Base-by-base conservation (phyloP, 768 basidiomycete species). In the Mrakia gelida region DNA sequence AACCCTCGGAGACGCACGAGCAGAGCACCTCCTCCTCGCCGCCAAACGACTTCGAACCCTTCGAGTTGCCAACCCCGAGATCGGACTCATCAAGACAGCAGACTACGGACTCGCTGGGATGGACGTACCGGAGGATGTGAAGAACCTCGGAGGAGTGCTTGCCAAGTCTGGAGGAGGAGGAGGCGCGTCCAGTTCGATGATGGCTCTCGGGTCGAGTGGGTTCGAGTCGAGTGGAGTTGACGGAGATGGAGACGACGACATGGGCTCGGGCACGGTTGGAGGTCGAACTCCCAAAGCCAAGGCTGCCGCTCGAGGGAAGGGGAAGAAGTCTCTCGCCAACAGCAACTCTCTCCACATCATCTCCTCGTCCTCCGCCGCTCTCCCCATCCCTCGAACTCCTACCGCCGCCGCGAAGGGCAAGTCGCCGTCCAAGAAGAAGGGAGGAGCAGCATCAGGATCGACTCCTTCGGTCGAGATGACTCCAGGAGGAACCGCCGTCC, bases 11-110 rank as follows among this genome's bases (percentile, higher is more conserved):
- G 77, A 78, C 41, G 77, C 77, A 13, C 43, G 73, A 28, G 62
- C 77, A 2, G 77, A 78, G 18, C 77, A 78, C 41, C 77, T 78
- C 26, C 68, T 78, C n/a, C 68, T 78, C 54, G 77, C 77, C 21
- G 77, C 77, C 3, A 73, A 63, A 49, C 72, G 77, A n/a, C 72
- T 78, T 56, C 72, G 77, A 4, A 74, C 72, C 23, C 77, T 78
- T 45, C 77, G 77, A n/a, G 52, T 65, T 0, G 54, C 43, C 34
- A 61, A 78, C 43, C 77, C 77, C 15, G 63, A 74, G 26, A 70
- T 78, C 34, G 77, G 77, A 23, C 73, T 78, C 54, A 70, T 77
- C 70, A 32, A 32, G 54, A 70, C 76, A 18, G 43, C 13, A 1
- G 67, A 77, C 71, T 77, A 77, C 76, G 43, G 38, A 23, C 59